Base-by-base conservation (phyloP, 805 yeast species). In the Gaillardinia entomophila region DNA sequence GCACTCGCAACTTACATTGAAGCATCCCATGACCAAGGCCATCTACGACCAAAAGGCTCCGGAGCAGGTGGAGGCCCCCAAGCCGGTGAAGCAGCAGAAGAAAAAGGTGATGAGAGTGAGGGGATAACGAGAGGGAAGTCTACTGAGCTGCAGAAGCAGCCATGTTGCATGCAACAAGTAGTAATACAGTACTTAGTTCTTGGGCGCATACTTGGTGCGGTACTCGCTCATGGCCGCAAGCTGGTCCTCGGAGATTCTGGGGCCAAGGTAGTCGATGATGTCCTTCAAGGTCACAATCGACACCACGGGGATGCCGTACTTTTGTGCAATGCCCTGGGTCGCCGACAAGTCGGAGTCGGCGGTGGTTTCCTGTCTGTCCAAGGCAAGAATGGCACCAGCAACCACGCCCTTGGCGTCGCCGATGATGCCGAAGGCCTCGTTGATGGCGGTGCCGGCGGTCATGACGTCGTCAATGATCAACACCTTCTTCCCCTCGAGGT, bases 401-500 rank as follows among this genome's bases (percentile, higher is more conserved):
- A 87, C 82, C 11, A 62, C 51, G 30, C 96, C 98, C 23, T 74
- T 66, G 44, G 79, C 90, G 16, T 50, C 60, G 16, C 62, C 61
- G 47, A 92, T 87, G 49, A 92, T 82, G 30, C 72, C 77, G 49
- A 85, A 83, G 0, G 97, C 97, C 63, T 92, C 97, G 48, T 83
- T 83, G 55, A 89, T 88, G 31, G 98, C 97, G 37, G 97, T 92
- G 26, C 98, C 98, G 1, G 97, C 97, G 38, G 97, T 90, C 80
- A 90, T 89, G 27, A 92, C 97, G 51, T 90, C 98, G 59, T 92
- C 98, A 40, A 90, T 87, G 49, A 92, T 85, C 49, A 92, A 66
- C 16, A 90, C 76, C 39, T 72, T 72, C 58, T 89, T 82, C 30
- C 74, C 83, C 39, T 72, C 71, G 48, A 90, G 72, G 4, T 76